Percentiles rank a stretch among this genome's conserved stretches.
These are phyloP conservation scores for Fusarium denticulatum DNA, from an alignment of 2,329 filamentous ascomycete species.

Conservation along the genomic window DNA sequence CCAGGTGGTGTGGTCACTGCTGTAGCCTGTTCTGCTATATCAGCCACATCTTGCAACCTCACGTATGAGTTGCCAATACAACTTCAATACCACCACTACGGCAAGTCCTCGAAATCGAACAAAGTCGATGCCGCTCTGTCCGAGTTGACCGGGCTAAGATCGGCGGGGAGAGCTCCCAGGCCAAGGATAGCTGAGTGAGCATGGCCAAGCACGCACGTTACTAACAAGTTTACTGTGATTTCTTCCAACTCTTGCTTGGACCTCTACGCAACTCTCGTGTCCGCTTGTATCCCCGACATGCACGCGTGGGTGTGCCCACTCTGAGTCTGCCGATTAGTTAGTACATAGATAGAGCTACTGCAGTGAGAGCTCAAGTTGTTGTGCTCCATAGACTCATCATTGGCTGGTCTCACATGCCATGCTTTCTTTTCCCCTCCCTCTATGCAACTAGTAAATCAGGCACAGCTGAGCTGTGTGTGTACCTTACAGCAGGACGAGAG, in stretches of 20 bases:
- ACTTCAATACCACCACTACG: background rate
- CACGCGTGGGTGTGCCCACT: conserved; percentile 21
- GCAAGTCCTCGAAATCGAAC: background rate
- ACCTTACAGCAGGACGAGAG: conserved; percentile 35
- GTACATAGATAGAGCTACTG: conserved; percentile 28
- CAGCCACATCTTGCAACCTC: conserved; percentile 25
- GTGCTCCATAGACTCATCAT: conserved; percentile 4
- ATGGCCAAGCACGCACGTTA: conserved; percentile 1
- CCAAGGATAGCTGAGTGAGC: conserved; percentile 10
- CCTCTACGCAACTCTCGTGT: background rate
- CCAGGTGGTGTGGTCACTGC: conserved; percentile 28
- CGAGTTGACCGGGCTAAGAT: background rate
- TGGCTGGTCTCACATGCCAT: conserved; percentile 8
- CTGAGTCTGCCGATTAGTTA: conserved; percentile 11
- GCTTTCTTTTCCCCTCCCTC: conserved; percentile 20
- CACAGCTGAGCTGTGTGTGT: conserved; percentile 20
- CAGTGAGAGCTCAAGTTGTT: conserved; percentile 14
- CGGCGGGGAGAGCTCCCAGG: background rate
- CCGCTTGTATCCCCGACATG: conserved; percentile 1
- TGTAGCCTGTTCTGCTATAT: conserved; percentile 5
- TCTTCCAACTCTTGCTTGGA: conserved; percentile 8
- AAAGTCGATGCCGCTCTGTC: conserved; percentile 11
- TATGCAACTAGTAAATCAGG: conserved; percentile 20
- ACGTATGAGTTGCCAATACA: background rate
- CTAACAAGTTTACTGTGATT: background rate